phyloP scores from a whole-genome alignment of 306 rosid species.

The Sesbania bispinosa region DNA sequence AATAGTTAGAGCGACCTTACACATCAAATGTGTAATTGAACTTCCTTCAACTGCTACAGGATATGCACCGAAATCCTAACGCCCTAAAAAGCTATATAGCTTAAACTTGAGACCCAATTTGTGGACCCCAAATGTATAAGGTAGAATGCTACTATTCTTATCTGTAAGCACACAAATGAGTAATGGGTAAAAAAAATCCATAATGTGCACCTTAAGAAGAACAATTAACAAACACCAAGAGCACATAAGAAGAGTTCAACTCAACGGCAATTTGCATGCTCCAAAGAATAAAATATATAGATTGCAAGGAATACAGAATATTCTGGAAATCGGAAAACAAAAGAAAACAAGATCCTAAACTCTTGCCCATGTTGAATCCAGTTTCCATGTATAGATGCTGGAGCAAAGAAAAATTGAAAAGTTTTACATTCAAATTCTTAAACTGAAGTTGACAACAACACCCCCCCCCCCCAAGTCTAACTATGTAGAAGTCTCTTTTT shows the following conservation, averaged over 20 bases:
- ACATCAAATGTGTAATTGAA: conserved; percentile 7
- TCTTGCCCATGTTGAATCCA: background rate
- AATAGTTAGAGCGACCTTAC: conserved; percentile 6
- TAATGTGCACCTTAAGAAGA: background rate
- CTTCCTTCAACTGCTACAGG: conserved; percentile 23
- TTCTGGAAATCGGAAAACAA: background rate
- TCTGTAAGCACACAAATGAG: conserved; percentile 4
- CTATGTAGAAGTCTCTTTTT: background rate
- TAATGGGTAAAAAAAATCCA: background rate
- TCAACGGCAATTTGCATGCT: background rate
- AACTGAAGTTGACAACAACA: background rate
- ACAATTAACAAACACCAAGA: background rate
- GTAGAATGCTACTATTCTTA: conserved; percentile 5
- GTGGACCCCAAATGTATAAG: background rate
- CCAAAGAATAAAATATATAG: background rate
- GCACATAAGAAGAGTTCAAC: background rate
- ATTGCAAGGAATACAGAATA: background rate
- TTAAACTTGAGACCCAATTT: background rate
- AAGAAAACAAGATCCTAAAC: background rate
- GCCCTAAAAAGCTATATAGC: background rate
- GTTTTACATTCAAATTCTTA: background rate
- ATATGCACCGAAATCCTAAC: conserved; percentile 12
- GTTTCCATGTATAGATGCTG: background rate
- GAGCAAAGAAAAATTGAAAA: background rate
- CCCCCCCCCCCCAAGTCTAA: background rate